Conservation (phyloP, 208 protist species). For the Crithidia acanthocephali region DNA sequence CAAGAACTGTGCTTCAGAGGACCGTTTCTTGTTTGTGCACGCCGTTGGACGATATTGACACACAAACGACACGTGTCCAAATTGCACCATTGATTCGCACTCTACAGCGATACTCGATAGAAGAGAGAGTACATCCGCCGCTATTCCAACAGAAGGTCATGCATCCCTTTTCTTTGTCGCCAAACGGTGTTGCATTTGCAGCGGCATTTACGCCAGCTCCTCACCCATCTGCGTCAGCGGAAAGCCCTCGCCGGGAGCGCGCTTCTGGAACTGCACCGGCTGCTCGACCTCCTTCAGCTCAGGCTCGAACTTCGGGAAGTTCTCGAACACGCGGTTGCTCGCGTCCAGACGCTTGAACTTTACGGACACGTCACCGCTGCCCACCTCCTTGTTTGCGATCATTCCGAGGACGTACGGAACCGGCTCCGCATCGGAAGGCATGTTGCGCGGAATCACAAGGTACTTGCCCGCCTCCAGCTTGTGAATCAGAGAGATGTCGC, state of each 20-base stretch:
- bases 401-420: conserved; percentile 67
- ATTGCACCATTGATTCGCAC: no score
- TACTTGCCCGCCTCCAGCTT: conserved; percentile 76
- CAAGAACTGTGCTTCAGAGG: no score
- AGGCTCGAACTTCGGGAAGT: conserved; percentile 85
- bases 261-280: conserved; percentile 74
- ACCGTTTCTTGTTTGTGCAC: no score
- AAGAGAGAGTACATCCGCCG: no score
- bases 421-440: conserved; percentile 38
- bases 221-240: conserved; percentile 52
- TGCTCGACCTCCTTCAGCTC: conserved; percentile 43
- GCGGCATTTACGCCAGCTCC: conserved; percentile 24
- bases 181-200: neutral
- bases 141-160: no score
- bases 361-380: conserved; percentile 54
- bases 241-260: conserved; percentile 51
- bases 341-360: conserved; percentile 61
- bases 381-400: conserved; percentile 58
- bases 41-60: no score
- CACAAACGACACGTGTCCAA: no score
- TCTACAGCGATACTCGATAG: no score
- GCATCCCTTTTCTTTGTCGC: neutral
- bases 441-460: conserved; percentile 74
- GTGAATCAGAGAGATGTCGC: conserved; percentile 76
- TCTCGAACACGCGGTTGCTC: conserved; percentile 77